Conservation (phyloP, 495 filamentous ascomycete genomes). For the Aspergillus panamensis region DNA sequence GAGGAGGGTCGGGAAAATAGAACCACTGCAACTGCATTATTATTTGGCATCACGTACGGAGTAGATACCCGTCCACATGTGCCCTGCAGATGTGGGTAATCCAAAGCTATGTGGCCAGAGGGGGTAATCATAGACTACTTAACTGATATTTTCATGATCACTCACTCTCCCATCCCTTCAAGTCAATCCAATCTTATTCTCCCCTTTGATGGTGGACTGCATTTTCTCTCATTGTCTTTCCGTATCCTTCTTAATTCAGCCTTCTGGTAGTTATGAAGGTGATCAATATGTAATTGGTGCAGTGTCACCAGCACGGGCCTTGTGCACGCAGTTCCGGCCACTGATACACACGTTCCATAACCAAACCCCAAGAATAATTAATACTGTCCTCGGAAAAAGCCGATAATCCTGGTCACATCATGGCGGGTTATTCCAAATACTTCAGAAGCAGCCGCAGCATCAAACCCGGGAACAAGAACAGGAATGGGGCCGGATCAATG, state of each 20-base stretch:
- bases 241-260: not conserved
- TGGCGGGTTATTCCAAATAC: constrained; percentile 2
- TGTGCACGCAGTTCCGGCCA: constrained; percentile 8
- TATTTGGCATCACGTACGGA: constrained; percentile 5
- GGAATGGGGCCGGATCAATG: not conserved
- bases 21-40: not conserved
- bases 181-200: too few species aligned
- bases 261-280: not conserved
- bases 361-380: constrained; percentile 1
- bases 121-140: not conserved
- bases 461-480: not conserved
- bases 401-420: constrained; percentile 1
- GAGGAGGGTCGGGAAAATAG: not conserved
- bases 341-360: constrained; percentile 6
- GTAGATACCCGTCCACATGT: constrained; percentile 5
- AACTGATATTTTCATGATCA: not conserved
- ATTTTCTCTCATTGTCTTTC: not conserved
- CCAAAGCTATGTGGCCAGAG: not conserved
- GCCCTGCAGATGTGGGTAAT: not conserved
- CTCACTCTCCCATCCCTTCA: not conserved
- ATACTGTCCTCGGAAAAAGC: not conserved
- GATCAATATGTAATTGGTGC: not conserved
- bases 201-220: not conserved
- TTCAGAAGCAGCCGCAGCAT: not conserved
- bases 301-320: not conserved